Evolutionary conservation across 129 eudicot genomes (phyloP).

Genomic region (Oenanthe sinensis): DNA sequence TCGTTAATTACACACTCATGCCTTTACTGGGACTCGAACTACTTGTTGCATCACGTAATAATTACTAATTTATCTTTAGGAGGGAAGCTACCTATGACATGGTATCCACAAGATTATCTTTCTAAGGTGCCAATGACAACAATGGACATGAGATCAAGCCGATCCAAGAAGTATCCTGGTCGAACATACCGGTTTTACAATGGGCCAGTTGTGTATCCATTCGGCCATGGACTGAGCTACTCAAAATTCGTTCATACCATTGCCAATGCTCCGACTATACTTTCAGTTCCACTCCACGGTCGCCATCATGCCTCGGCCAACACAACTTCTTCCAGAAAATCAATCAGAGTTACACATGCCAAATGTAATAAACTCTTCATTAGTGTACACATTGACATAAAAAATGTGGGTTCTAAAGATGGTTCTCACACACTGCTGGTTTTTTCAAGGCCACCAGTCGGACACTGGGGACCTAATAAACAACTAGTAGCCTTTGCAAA

Average conservation of each 20-base stretch:
- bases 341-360: conserved; percentile 63
- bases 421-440: conserved; percentile 71
- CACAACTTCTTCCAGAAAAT: conserved; percentile 21
- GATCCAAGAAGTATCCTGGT: conserved; percentile 53
- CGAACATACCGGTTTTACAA: conserved; percentile 70
- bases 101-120: conserved; percentile 77
- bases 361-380: conserved; percentile 45
- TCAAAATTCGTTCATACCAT: conserved; percentile 48
- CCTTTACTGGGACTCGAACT: neutral
- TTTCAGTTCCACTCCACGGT: conserved; percentile 52
- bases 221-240: conserved; percentile 85
- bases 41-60: neutral
- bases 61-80: conserved; percentile 23
- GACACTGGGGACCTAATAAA: conserved; percentile 65
- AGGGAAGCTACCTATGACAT: conserved; percentile 84
- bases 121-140: conserved; percentile 69
- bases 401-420: conserved; percentile 57
- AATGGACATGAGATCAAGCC: conserved; percentile 68
- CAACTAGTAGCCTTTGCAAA: conserved; percentile 64
- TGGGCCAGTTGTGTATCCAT: conserved; percentile 68
- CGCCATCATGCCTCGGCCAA: conserved; percentile 28
- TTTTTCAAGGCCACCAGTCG: conserved; percentile 63
- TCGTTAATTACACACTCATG: neutral
- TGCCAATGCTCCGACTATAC: conserved; percentile 36
- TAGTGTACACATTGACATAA: conserved; percentile 39